Percentiles rank a stretch among this genome's conserved stretches.
phyloP scores from a whole-genome alignment of 805 yeast species.

The Yarrowia sp. region DNA sequence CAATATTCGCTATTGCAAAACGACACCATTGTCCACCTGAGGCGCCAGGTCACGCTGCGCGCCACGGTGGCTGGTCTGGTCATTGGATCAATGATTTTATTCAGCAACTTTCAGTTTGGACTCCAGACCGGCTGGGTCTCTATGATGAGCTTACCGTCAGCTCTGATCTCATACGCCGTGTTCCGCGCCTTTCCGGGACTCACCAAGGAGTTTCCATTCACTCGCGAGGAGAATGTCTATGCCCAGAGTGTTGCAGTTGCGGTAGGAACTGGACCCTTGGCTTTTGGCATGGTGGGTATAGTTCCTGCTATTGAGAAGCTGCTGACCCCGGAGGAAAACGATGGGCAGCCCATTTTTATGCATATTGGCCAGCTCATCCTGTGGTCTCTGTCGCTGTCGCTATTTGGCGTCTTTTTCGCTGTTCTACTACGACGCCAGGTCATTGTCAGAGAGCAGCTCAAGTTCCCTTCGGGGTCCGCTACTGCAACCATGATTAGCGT shows the following conservation, averaged over 20 bases:
- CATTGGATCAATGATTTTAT: slow-evolving; percentile 83
- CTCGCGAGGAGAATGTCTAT: slow-evolving; percentile 93
- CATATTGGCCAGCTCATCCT: slow-evolving; percentile 55
- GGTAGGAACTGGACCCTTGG: slow-evolving; percentile 95
- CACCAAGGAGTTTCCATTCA: slow-evolving; percentile 45
- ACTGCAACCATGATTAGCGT: slow-evolving; percentile 92
- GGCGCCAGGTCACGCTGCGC: slow-evolving; percentile 54
- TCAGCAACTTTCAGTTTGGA: slow-evolving; percentile 94
- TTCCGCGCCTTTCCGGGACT: slow-evolving; percentile 55
- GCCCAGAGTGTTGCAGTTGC: slow-evolving; percentile 94
- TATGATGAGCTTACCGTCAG: slow-evolving; percentile 97
- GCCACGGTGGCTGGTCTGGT: slow-evolving; percentile 71
- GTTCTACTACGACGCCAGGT: slow-evolving; percentile 84
- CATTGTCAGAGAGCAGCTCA: slow-evolving; percentile 78
- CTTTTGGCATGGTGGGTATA: slow-evolving; percentile 93
- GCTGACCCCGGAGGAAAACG: slow-evolving; percentile 62
- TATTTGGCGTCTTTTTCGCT: slow-evolving; percentile 95
- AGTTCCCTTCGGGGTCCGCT: slow-evolving; percentile 94
- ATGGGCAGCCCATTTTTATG: slow-evolving; percentile 40
- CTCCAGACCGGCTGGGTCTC: slow-evolving; percentile 98
- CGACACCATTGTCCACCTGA: slow-evolving; percentile 14
- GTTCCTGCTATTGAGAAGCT: slow-evolving; percentile 94
- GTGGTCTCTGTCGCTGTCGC: slow-evolving; percentile 87
- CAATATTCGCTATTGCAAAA: slow-evolving; percentile 2
- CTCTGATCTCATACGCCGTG: slow-evolving; percentile 78